A percentile compares a stretch with the other conserved stretches of the same genome.
These are phyloP conservation scores for Arthrocladium fulminans DNA, from an alignment of 2,329 filamentous ascomycete species.

Conservation along the genomic window DNA sequence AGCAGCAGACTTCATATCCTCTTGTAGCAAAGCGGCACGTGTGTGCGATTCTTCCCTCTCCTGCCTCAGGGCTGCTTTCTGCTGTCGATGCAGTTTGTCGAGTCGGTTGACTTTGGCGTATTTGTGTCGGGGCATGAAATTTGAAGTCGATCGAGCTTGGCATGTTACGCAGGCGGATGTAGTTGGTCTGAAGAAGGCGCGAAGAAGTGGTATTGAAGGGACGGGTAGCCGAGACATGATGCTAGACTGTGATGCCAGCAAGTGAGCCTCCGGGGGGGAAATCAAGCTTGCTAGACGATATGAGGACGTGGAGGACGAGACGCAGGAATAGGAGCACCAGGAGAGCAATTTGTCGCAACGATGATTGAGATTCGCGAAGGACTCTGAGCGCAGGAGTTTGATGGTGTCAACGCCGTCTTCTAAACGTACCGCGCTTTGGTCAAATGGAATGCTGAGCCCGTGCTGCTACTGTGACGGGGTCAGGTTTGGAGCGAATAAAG, in stretches of 20 bases:
- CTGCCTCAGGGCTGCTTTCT: slow-evolving; percentile 19
- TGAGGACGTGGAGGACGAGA: no score
- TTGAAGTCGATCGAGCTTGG: slow-evolving; percentile 14
- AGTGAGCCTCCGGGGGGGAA: no score
- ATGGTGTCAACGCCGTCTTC: no score
- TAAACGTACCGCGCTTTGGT: no score
- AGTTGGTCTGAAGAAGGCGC: slow-evolving; percentile 10
- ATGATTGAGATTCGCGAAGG: no score
- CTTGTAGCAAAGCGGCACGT: neutral
- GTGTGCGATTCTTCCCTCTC: slow-evolving; percentile 11
- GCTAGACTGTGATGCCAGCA: neutral
- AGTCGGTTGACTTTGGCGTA: slow-evolving; percentile 22
- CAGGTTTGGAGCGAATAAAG: no score
- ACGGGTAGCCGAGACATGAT: slow-evolving; percentile 12
- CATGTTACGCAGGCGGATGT: slow-evolving; percentile 13
- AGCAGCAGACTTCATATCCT: slow-evolving; percentile 10
- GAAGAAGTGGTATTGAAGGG: slow-evolving; percentile 18
- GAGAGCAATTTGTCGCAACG: no score
- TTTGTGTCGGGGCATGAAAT: slow-evolving; percentile 22
- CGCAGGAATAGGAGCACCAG: no score
- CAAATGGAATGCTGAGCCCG: no score
- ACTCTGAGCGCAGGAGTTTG: no score
- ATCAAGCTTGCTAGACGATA: no score
- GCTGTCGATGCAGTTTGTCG: slow-evolving; percentile 22
- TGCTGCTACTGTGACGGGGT: no score